These are phyloP conservation scores for Flammula alnicola DNA, from an alignment of 1,284 basidiomycete genomes.

Conservation along the genomic window DNA sequence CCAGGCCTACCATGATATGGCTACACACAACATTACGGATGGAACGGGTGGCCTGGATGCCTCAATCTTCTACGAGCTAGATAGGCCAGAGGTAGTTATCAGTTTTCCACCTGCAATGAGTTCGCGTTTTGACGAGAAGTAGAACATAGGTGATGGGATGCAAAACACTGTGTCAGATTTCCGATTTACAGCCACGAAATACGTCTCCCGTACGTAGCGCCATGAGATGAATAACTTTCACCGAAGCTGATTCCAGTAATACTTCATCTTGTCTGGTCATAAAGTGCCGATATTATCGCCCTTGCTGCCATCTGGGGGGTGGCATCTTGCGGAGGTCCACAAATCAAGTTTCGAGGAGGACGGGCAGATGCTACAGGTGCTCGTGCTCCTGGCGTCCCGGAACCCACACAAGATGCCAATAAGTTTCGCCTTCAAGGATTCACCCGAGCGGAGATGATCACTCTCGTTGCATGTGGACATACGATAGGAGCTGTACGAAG, in stretches of 20 bases:
- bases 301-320: slow-evolving; percentile 31
- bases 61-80: slow-evolving; percentile 7
- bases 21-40: slow-evolving; percentile 9
- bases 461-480: slow-evolving; percentile 38
- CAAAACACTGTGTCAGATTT: slow-evolving; percentile 8
- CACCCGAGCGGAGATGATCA: slow-evolving; percentile 36
- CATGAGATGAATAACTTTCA: no score
- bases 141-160: slow-evolving; percentile 34
- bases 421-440: slow-evolving; percentile 34
- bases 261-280: neutral
- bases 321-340: slow-evolving; percentile 34
- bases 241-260: neutral
- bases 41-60: slow-evolving; percentile 7
- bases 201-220: slow-evolving; percentile 1
- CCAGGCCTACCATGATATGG: slow-evolving; percentile 9
- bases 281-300: slow-evolving; percentile 36
- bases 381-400: slow-evolving; percentile 33
- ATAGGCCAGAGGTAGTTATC: slow-evolving; percentile 2
- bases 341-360: slow-evolving; percentile 35
- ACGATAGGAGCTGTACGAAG: slow-evolving; percentile 37
- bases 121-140: neutral
- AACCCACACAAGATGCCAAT: slow-evolving; percentile 30
- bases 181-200: neutral
- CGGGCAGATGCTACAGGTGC: slow-evolving; percentile 33
- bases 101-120: neutral